Evolutionary conservation across 306 rosid species (phyloP), one percentile per base, ranked within the genome.

Genomic region (Prunus padus): DNA sequence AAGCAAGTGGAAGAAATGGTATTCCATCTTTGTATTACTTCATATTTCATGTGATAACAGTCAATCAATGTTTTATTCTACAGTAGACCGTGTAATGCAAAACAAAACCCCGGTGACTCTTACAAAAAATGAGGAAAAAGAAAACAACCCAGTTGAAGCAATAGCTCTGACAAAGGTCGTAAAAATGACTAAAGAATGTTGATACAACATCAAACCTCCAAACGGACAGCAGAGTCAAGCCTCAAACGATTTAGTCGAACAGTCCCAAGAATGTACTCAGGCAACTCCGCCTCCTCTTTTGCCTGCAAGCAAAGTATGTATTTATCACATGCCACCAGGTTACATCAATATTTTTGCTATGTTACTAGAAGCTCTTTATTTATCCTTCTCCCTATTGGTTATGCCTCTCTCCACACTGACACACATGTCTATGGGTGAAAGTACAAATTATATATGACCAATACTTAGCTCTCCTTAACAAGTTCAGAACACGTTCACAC

Each of bases 231-330:
- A 42, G 96, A 83, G 59, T 91, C 95, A 44, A 66, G 91, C 86
- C 28, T 88, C 66, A 94, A 0, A 20, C 91, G 91, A 73, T 90
- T 92, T 76, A 91, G 84, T 72, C 96, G 87, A 61, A 91, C 96
- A 3, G 96, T 92, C 66, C 96, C 98, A 22, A 94, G 98, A 86
- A 94, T 67, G 83, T 84, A 91, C 81, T 94, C 98, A 0, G 98
- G 98, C 67, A 94, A 75, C 78, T 90, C 96, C 40, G 40, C 81
- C 78, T 85, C 96, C 82, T 88, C 96, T 82, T 86, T 90, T 55
- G 90, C 98, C 98, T 94, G 85, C 76, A 79, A 56, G 61, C 22
- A 28, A 3, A 55, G 16, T 25, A 61, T 19, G n/a, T 61, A 5
- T 28, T 15, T 6, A 61, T 57, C 63, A 37, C 42, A 37, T 37